These are phyloP conservation scores for Candida montana DNA, from an alignment of 805 yeast species.

Conservation along the genomic window DNA sequence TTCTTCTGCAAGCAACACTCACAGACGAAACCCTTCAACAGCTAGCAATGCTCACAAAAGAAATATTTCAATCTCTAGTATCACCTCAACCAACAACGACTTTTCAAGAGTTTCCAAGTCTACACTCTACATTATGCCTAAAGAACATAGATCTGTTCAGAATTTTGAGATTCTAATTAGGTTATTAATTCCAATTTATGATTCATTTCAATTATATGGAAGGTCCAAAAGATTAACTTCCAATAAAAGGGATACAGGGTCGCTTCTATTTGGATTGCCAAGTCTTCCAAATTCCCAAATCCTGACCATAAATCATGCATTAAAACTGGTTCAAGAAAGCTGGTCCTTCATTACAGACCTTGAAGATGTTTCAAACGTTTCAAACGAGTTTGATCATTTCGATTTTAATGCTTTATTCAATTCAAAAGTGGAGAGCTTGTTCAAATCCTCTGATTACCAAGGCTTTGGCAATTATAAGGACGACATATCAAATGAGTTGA, in stretches of 20 bases:
- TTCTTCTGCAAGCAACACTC: too few relatives aligned
- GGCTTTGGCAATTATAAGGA: constrained; percentile 15
- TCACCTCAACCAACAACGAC: constrained; percentile 5
- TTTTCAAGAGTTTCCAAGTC: constrained; percentile 6
- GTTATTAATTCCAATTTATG: constrained; percentile 61
- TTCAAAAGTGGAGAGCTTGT: constrained; percentile 4
- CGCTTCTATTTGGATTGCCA: constrained; percentile 72
- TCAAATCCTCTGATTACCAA: not conserved
- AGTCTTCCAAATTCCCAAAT: constrained; percentile 65
- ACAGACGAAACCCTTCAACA: not conserved
- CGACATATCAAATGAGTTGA: constrained; percentile 2
- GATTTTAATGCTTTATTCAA: constrained; percentile 7
- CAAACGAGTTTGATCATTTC: constrained; percentile 1
- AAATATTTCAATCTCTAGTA: constrained; percentile 10
- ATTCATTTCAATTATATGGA: constrained; percentile 67
- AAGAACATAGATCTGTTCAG: constrained; percentile 64
- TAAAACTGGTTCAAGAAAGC: constrained; percentile 12
- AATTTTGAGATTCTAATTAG: constrained; percentile 71
- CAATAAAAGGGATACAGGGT: constrained; percentile 58
- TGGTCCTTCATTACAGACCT: constrained; percentile 12
- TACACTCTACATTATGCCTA: constrained; percentile 57
- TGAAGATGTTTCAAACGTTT: not conserved
- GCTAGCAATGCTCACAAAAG: constrained; percentile 3
- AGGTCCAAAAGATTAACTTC: constrained; percentile 70
- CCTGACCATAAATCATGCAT: constrained; percentile 24